Conservation (phyloP, 768 basidiomycete genomes). For the Suillus lakei region DNA sequence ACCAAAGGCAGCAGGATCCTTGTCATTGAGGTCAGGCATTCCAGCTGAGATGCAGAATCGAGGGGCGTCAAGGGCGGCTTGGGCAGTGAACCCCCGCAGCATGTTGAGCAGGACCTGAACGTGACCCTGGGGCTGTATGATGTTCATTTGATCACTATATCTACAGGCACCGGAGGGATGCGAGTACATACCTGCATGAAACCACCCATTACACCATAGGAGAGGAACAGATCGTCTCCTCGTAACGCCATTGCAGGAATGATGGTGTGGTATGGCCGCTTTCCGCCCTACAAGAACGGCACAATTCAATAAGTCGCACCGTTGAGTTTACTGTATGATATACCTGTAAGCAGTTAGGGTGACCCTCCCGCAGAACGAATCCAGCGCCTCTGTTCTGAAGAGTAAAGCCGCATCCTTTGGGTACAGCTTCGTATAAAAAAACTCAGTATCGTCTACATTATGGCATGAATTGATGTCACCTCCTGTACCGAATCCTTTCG, state of each 20-base stretch:
- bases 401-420: conserved; percentile 94
- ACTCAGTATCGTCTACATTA: not conserved
- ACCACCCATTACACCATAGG: conserved; percentile 92
- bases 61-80: conserved; percentile 92
- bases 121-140: conserved; percentile 86
- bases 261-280: conserved; percentile 92
- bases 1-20: conserved; percentile 51
- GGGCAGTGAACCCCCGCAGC: conserved; percentile 83
- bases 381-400: conserved; percentile 92
- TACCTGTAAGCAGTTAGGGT: conserved; percentile 85
- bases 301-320: not conserved
- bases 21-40: conserved; percentile 60
- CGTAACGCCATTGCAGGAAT: conserved; percentile 87
- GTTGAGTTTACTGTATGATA: conserved; percentile 8
- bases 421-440: conserved; percentile 61
- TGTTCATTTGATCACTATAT: not conserved
- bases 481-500: conserved; percentile 84
- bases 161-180: not conserved
- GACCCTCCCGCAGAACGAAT: conserved; percentile 78
- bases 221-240: conserved; percentile 82
- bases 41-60: conserved; percentile 95
- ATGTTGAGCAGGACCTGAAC: conserved; percentile 93
- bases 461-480: conserved; percentile 44
- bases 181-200: conserved; percentile 72
- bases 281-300: conserved; percentile 60